Evolutionary conservation across 2,329 filamentous ascomycete species (phyloP).

Genomic region (Calonectria hawksworthii): DNA sequence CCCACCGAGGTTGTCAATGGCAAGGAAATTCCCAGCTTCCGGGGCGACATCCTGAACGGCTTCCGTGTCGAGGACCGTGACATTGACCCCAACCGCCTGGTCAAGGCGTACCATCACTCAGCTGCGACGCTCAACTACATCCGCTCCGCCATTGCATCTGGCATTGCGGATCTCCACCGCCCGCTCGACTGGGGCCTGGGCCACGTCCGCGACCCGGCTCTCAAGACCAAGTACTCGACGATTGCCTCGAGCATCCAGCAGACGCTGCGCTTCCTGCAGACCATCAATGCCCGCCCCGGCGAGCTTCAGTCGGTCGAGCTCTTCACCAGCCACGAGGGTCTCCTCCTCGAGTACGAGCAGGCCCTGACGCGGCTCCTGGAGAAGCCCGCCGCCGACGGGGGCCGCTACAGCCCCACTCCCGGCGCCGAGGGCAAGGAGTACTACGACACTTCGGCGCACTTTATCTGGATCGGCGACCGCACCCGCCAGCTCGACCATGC

Average conservation of each 20-base stretch:
- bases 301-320: conserved; percentile 93
- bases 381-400: conserved; percentile 64
- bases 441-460: conserved; percentile 96
- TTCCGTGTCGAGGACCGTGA: conserved; percentile 81
- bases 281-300: conserved; percentile 87
- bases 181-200: conserved; percentile 96
- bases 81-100: conserved; percentile 86
- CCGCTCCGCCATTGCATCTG: conserved; percentile 84
- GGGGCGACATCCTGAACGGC: conserved; percentile 96
- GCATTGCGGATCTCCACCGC: conserved; percentile 93
- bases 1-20: conserved; percentile 87
- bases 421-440: conserved; percentile 68
- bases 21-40: conserved; percentile 87
- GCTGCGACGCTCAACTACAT: conserved; percentile 96
- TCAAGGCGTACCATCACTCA: conserved; percentile 95
- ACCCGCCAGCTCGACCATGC: conserved; percentile 93
- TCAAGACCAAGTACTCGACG: conserved; percentile 87
- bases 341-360: conserved; percentile 95
- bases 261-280: conserved; percentile 93
- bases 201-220: conserved; percentile 85
- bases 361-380: conserved; percentile 83
- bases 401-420: conserved; percentile 58
- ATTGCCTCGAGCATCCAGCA: conserved; percentile 92
- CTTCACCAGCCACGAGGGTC: conserved; percentile 94
- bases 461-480: conserved; percentile 98